Evolutionary conservation across 2,329 filamentous ascomycete genomes (phyloP).

Genomic region (Talaromyces sp.): DNA sequence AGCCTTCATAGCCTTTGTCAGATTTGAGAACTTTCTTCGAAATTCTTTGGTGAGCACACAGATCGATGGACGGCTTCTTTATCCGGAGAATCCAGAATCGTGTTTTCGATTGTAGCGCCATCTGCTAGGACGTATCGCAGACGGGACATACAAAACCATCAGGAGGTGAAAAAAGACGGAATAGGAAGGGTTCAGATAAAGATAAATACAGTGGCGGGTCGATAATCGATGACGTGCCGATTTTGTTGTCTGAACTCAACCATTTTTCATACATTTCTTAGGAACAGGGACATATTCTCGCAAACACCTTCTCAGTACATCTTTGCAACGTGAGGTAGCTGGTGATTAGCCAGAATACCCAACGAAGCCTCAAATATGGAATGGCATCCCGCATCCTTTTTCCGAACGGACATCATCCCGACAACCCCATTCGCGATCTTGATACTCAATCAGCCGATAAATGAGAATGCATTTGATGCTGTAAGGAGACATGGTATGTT

Average conservation of each 20-base stretch:
- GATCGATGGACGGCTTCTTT: background rate
- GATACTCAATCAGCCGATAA: constrained; percentile 60
- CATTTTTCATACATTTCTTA: background rate
- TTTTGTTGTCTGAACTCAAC: background rate
- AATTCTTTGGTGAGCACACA: background rate
- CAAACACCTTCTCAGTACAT: background rate
- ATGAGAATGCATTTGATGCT: constrained; percentile 38
- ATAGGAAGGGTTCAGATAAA: background rate
- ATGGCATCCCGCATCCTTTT: constrained; percentile 43
- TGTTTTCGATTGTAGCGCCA: background rate
- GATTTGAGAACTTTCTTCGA: background rate
- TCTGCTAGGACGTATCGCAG: background rate
- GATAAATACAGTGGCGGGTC: constrained; percentile 10
- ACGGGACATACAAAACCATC: background rate
- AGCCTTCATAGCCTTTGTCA: background rate
- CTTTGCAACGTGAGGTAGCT: background rate
- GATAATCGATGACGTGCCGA: constrained; percentile 3
- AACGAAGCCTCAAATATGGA: constrained; percentile 25
- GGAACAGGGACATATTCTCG: background rate
- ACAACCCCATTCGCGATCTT: constrained; percentile 48
- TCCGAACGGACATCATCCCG: constrained; percentile 27
- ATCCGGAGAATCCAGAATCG: background rate
- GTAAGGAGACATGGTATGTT: constrained; percentile 36
- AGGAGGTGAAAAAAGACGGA: background rate
- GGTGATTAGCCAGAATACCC: background rate